phyloP scores from a whole-genome alignment of 345 rosid genomes.

The Syzygium grande region DNA sequence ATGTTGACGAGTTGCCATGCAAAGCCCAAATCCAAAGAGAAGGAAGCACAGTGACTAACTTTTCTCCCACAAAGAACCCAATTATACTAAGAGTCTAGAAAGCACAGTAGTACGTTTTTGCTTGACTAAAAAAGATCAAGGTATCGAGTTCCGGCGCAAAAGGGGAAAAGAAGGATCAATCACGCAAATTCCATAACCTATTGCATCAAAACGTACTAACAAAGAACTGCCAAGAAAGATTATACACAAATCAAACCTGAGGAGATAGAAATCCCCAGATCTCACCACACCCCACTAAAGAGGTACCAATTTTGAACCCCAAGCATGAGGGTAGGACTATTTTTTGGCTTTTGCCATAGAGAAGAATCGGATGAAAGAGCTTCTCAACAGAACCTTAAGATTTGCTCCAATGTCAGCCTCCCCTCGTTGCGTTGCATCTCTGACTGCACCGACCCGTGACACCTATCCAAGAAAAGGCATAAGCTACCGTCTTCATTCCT shows the following conservation, averaged over 20 bases:
- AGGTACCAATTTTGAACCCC: neutral
- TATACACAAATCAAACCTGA: neutral
- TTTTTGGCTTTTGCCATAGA: neutral
- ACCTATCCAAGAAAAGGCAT: conserved; percentile 75
- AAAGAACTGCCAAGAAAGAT: neutral
- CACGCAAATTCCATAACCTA: neutral
- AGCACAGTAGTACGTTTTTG: neutral
- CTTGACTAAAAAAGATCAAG: neutral
- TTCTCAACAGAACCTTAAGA: conserved; percentile 48
- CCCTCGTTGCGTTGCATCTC: conserved; percentile 92
- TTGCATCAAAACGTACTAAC: neutral
- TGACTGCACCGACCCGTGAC: conserved; percentile 77
- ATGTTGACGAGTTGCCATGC: neutral
- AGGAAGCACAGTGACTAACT: neutral
- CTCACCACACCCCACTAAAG: neutral
- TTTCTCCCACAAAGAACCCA: neutral
- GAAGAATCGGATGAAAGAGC: neutral
- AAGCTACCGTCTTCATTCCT: conserved; percentile 50
- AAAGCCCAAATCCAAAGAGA: neutral
- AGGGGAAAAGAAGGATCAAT: neutral
- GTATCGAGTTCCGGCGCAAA: neutral
- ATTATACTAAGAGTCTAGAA: neutral
- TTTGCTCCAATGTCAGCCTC: conserved; percentile 92
- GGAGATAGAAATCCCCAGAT: neutral
- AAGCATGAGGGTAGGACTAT: neutral